Percentiles rank a stretch among this genome's conserved stretches.
Evolutionary conservation across 2,329 filamentous ascomycete genomes (phyloP).

Genomic region (Trichoderma sp.): DNA sequence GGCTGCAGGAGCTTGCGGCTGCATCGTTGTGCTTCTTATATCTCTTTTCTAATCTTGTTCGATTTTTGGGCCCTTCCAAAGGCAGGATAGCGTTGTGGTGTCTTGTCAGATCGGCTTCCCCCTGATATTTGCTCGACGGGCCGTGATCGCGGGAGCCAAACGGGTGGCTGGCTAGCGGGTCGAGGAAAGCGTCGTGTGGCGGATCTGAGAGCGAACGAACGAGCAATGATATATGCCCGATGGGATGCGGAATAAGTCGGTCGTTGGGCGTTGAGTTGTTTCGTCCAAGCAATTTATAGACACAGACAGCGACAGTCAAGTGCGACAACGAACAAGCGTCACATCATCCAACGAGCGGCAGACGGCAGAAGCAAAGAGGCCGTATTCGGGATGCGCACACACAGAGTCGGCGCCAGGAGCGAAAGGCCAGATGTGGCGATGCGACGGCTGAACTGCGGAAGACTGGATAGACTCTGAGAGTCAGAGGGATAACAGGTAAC

Average conservation of each 20-base stretch:
- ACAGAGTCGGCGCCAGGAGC: background rate
- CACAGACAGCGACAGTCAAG: background rate
- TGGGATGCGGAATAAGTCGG: background rate
- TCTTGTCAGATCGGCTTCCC: background rate
- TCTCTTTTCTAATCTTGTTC: background rate
- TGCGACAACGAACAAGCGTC: background rate
- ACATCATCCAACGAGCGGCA: constrained; percentile 21
- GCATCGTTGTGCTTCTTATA: constrained; percentile 41
- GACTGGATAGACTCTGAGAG: no score
- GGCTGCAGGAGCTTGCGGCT: constrained; percentile 48
- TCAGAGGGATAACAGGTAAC: background rate
- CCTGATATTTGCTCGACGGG: constrained; percentile 1
- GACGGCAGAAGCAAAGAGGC: background rate
- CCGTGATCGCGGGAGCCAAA: constrained; percentile 8
- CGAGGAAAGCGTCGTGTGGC: constrained; percentile 3
- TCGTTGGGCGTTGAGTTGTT: background rate
- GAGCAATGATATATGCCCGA: background rate
- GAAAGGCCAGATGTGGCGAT: background rate
- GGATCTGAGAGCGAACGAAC: background rate
- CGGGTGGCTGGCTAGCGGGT: constrained; percentile 13
- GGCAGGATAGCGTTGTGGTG: background rate
- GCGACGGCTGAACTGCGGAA: background rate
- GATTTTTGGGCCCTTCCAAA: background rate
- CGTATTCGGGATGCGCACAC: background rate
- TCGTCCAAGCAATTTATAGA: background rate